Base-by-base conservation (phyloP, 78 protist species). In the Polysphondylium violaceum region DNA sequence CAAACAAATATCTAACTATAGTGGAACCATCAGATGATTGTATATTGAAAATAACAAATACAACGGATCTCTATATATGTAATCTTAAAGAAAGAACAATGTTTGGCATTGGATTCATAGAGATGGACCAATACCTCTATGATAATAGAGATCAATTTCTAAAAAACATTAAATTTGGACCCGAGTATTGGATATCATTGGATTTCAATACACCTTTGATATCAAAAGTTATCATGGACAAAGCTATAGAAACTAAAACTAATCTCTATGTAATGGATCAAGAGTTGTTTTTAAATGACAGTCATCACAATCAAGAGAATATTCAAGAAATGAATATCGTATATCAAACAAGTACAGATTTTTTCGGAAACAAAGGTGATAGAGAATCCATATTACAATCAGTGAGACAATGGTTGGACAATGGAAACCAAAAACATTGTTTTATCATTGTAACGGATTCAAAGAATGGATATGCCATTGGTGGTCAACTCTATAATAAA, bases 191-290 rank as follows among this genome's bases (percentile, higher is more conserved):
- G 91, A 36, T 83, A 4, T 40, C 91, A 71, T n/a, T 83, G 0
- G 91, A 83, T 16, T 44, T 17, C 19, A 83, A 83, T n/a, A 38
- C 63, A 29, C 63, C 91, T 19, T 29, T 1, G 3, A 50, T 43
- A 0, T 43, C 64, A 6, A 50, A 71, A 35, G 35, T 31, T 19
- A 59, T 69, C 1, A 58, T 67, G 50, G 50, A 53, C 19, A 53
- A 43, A 41, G 31, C 73, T 4, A 25, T 55, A 8, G 40, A 51
- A 29, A 58, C 64, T 5, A 25, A 25, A 0, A 59, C 76, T 1
- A 83, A 83, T 59, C 27, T 83, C 25, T 83, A 58, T n/a, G 35
- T 83, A 8, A 67, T 83, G 77, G 91, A 83, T 44, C 79, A 69
- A 3, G 64, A 43, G 43, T 23, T 83, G 27, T 21, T 81, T 9